Evolutionary conservation across 2,329 filamentous ascomycete species (phyloP).

Genomic region (Fusarium fujikuroi): DNA sequence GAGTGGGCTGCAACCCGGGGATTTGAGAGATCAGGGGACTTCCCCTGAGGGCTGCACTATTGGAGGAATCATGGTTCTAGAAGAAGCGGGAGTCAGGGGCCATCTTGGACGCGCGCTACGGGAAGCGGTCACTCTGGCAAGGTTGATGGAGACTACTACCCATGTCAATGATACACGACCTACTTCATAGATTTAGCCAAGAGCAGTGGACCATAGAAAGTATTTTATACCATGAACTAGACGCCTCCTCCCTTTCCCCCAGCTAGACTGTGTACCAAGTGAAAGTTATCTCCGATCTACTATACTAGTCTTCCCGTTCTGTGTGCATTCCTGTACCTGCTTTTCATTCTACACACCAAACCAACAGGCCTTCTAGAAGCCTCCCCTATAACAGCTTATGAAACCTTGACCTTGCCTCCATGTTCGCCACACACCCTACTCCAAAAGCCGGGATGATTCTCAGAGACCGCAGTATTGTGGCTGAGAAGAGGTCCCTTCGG

Average conservation of each 20-base stretch:
- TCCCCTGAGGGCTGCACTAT: conserved; percentile 71
- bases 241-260: fast-evolving
- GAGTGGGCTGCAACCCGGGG: conserved; percentile 64
- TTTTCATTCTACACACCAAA: not conserved
- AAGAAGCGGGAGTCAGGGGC: conserved; percentile 64
- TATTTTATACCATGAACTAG: not conserved
- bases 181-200: conserved; percentile 22
- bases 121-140: conserved; percentile 59
- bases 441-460: conserved; percentile 49
- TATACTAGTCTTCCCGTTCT: not conserved
- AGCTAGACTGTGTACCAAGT: not conserved
- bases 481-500: conserved; percentile 39
- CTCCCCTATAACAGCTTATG: conserved; percentile 8
- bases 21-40: conserved; percentile 67
- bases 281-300: not conserved
- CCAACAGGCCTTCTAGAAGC: not conserved
- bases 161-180: conserved; percentile 54
- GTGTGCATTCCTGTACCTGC: not conserved
- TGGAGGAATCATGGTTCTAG: conserved; percentile 67
- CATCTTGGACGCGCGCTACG: conserved; percentile 55
- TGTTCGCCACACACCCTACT: conserved; percentile 45
- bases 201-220: not conserved
- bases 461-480: conserved; percentile 43
- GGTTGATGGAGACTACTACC: conserved; percentile 51
- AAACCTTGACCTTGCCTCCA: conserved; percentile 34